Percentiles rank a stretch among this genome's conserved stretches.
Evolutionary conservation across 1,284 basidiomycete genomes (phyloP).

Genomic region (Cryptococcus jaspeensis): DNA sequence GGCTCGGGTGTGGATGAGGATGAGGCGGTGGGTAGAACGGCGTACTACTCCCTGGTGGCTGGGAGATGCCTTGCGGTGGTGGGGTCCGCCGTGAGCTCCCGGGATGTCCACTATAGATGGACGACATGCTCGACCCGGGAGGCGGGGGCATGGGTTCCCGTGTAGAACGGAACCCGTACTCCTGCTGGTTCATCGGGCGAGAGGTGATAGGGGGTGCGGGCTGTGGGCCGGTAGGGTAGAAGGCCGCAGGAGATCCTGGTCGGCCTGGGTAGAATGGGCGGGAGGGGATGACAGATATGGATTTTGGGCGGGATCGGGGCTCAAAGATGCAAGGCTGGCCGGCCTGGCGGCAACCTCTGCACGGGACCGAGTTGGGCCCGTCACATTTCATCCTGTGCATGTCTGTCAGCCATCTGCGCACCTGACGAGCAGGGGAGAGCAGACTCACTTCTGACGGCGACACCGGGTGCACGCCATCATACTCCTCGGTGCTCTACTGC

Average conservation of each 20-base stretch:
- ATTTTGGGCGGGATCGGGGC: constrained; percentile 45
- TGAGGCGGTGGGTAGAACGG: no score
- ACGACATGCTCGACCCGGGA: constrained; percentile 16
- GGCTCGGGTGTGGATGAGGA: constrained; percentile 9
- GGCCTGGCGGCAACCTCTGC: constrained; percentile 46
- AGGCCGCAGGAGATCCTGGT: constrained; percentile 31
- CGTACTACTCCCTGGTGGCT: no score
- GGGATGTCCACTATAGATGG: constrained; percentile 3
- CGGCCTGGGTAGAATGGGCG: constrained; percentile 30
- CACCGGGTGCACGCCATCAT: constrained; percentile 50
- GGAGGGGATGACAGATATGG: constrained; percentile 33
- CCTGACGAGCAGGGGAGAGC: not conserved
- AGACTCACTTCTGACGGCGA: constrained; percentile 40
- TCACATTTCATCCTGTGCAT: constrained; percentile 45
- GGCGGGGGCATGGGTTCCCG: constrained; percentile 44
- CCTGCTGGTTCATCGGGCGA: constrained; percentile 23
- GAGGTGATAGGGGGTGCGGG: constrained; percentile 40
- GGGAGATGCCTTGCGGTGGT: no score
- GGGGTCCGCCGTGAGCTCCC: no score
- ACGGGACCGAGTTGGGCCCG: constrained; percentile 43
- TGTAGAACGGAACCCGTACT: constrained; percentile 30
- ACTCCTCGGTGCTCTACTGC: constrained; percentile 42
- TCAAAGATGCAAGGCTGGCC: constrained; percentile 47
- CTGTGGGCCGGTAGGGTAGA: constrained; percentile 36
- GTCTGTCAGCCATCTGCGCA: not conserved